Percentiles rank a stretch among this genome's conserved stretches.
Conservation (phyloP, 164 flowering plant species). For the Saururus chinensis region DNA sequence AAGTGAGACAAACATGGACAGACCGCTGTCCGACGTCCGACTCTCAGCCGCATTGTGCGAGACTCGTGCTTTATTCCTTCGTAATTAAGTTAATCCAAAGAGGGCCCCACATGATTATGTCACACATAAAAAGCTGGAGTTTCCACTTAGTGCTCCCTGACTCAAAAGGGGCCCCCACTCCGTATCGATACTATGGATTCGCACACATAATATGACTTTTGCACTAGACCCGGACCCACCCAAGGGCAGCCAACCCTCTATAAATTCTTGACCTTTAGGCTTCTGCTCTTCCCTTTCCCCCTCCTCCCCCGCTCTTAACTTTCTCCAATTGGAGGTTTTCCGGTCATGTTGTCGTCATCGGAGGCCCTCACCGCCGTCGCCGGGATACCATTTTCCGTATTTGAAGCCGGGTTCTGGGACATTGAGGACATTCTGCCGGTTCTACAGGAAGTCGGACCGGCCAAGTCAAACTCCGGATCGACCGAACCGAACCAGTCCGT, state of each 20-base stretch:
- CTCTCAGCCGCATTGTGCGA: too few relatives aligned
- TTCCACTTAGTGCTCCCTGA: conserved; percentile 25
- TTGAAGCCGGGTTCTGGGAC: conserved; percentile 7
- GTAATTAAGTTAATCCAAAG: conserved; percentile 13
- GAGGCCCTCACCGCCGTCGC: not conserved
- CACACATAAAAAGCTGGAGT: conserved; percentile 6
- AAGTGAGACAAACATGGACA: not conserved
- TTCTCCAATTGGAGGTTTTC: conserved; percentile 24
- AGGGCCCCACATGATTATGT: conserved; percentile 1
- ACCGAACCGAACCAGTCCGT: conserved; percentile 18
- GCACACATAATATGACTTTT: not conserved
- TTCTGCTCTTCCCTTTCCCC: conserved; percentile 67
- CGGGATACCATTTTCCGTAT: not conserved
- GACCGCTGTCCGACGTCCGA: not conserved
- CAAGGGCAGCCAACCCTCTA: conserved; percentile 9
- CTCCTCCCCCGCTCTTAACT: conserved; percentile 22
- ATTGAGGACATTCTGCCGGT: conserved; percentile 21
- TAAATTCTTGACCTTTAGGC: conserved; percentile 41
- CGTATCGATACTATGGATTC: conserved; percentile 1
- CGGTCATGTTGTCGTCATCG: not conserved
- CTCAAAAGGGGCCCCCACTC: conserved; percentile 18
- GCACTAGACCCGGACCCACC: conserved; percentile 5
- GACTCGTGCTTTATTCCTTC: conserved; percentile 10
- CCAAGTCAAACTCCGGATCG: conserved; percentile 12
- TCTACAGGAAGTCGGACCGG: not conserved